Evolutionary conservation across 2,329 filamentous ascomycete species (phyloP).

Genomic region (Pseudocercospora ulei): DNA sequence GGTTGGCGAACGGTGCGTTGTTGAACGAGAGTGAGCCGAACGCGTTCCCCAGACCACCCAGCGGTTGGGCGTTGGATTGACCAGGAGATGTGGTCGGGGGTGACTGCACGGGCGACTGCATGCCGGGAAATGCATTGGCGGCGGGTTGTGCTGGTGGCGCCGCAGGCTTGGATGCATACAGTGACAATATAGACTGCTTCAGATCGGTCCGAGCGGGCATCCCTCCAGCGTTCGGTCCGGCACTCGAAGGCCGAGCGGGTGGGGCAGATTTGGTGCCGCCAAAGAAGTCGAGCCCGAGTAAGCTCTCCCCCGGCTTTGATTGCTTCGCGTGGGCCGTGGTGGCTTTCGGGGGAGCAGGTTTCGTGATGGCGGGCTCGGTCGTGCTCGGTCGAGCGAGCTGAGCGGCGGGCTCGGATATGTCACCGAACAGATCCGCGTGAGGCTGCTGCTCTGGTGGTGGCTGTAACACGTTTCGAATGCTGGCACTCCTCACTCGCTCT

Average conservation of each 20-base stretch:
- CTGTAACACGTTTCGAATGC: slow-evolving; percentile 37
- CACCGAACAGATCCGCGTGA: slow-evolving; percentile 72
- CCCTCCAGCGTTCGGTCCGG: slow-evolving; percentile 48
- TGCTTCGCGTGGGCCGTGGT: slow-evolving; percentile 40
- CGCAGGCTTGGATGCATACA: slow-evolving; percentile 82
- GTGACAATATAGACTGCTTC: slow-evolving; percentile 92
- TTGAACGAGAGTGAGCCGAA: slow-evolving; percentile 62
- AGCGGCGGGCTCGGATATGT: slow-evolving; percentile 49
- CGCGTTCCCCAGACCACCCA: slow-evolving; percentile 65
- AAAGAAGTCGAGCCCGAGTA: slow-evolving; percentile 88
- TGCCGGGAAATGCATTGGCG: slow-evolving; percentile 51
- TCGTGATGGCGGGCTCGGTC: slow-evolving; percentile 62
- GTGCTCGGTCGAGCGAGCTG: slow-evolving; percentile 58
- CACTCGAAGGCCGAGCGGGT: slow-evolving; percentile 69
- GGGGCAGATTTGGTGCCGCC: slow-evolving; percentile 60
- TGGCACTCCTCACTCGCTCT: slow-evolving; percentile 35
- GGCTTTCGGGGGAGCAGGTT: slow-evolving; percentile 30
- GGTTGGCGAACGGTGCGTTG: slow-evolving; percentile 53
- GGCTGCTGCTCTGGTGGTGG: slow-evolving; percentile 33
- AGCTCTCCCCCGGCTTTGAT: slow-evolving; percentile 69
- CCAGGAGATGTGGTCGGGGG: slow-evolving; percentile 38
- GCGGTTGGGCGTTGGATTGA: slow-evolving; percentile 24
- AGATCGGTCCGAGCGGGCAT: slow-evolving; percentile 77
- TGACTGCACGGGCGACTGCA: slow-evolving; percentile 61
- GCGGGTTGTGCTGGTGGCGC: slow-evolving; percentile 41